phyloP scores from a whole-genome alignment of 2,329 filamentous ascomycete species.

The Rosellinia necatrix region DNA sequence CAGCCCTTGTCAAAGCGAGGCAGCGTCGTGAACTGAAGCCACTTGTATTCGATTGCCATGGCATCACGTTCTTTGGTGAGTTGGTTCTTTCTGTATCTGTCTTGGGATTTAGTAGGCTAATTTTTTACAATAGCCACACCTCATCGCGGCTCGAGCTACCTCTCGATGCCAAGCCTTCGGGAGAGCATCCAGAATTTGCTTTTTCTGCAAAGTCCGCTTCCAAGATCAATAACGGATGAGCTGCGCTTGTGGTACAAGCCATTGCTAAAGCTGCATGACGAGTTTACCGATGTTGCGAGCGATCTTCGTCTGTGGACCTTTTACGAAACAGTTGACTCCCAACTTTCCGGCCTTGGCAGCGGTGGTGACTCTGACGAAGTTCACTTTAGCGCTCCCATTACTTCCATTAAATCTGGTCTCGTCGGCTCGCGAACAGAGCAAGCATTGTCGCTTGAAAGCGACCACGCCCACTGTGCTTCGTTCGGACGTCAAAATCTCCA shows the following conservation, averaged over 20 bases:
- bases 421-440: conserved; percentile 56
- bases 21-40: conserved; percentile 45
- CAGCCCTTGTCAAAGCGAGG: conserved; percentile 56
- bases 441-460: conserved; percentile 58
- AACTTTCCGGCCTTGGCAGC: conserved; percentile 51
- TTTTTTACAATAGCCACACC: conserved; percentile 55
- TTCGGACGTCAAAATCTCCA: conserved; percentile 56
- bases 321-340: conserved; percentile 66
- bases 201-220: conserved; percentile 55
- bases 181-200: conserved; percentile 58
- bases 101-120: conserved; percentile 15
- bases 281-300: conserved; percentile 60
- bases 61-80: conserved; percentile 64
- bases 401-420: conserved; percentile 60
- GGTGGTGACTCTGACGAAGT: conserved; percentile 48
- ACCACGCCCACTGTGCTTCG: conserved; percentile 59
- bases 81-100: not conserved
- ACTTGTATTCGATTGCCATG: conserved; percentile 62
- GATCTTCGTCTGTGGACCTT: conserved; percentile 67
- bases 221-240: conserved; percentile 53
- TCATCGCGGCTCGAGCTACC: conserved; percentile 66
- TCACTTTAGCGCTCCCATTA: conserved; percentile 63
- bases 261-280: conserved; percentile 56
- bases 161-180: conserved; percentile 62
- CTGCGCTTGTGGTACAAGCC: conserved; percentile 56